Percentiles rank a stretch among this genome's conserved stretches.
Evolutionary conservation across 345 rosid genomes (phyloP).

Genomic region (Mallotus nudiflorus): DNA sequence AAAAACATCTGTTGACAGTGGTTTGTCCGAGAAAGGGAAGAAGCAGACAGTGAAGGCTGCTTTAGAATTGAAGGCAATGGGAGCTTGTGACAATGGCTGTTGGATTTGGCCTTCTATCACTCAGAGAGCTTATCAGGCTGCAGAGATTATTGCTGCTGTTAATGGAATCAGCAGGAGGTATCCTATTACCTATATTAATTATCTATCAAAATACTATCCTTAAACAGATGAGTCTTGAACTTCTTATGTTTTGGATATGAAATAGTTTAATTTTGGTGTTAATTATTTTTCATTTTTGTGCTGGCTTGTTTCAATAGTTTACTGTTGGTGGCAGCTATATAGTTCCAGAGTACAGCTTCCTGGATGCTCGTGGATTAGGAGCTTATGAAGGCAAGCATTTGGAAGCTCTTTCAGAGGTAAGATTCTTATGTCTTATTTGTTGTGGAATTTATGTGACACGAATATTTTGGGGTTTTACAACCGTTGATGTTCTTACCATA

Average conservation of each 20-base stretch:
- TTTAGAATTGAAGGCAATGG: slow-evolving; percentile 60
- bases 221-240: too few species aligned
- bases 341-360: slow-evolving; percentile 91
- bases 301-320: not conserved
- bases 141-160: slow-evolving; percentile 77
- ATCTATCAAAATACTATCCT: not conserved
- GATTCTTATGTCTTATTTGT: not conserved
- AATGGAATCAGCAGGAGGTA: slow-evolving; percentile 76
- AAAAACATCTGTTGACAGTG: slow-evolving; percentile 83
- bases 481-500: too few species aligned
- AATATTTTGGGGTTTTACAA: too few species aligned
- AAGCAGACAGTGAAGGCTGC: slow-evolving; percentile 74
- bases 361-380: slow-evolving; percentile 97
- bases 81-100: slow-evolving; percentile 76
- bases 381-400: slow-evolving; percentile 85
- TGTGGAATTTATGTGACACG: not conserved
- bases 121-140: slow-evolving; percentile 94
- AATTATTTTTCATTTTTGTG: too few species aligned
- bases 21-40: slow-evolving; percentile 83
- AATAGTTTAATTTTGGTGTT: too few species aligned
- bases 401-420: slow-evolving; percentile 76
- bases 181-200: too few species aligned
- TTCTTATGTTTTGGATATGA: too few species aligned
- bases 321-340: slow-evolving; percentile 52
- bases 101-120: slow-evolving; percentile 99